Evolutionary conservation across 106 monocot species (phyloP).

Genomic region (Amphibolis antarctica): DNA sequence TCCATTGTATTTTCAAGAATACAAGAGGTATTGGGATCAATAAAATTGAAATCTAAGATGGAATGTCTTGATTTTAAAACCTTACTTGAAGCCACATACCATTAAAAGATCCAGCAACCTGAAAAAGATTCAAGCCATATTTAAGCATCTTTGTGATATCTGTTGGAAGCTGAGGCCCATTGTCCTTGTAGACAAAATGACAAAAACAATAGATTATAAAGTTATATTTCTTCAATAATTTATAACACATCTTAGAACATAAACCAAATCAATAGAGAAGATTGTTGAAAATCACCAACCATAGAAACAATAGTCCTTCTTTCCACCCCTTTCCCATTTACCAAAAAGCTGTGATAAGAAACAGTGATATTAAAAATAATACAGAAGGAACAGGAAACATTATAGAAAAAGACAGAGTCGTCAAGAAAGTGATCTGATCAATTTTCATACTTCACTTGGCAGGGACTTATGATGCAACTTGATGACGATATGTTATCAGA

Average conservation of each 20-base stretch:
- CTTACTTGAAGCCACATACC: no score
- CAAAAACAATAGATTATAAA: not conserved
- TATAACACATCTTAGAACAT: not conserved
- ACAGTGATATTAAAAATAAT: not conserved
- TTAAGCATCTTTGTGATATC: slow-evolving; percentile 92
- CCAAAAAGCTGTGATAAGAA: slow-evolving; percentile 40
- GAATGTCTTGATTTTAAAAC: no score
- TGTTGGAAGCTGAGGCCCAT: slow-evolving; percentile 79
- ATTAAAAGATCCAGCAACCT: slow-evolving; percentile 63
- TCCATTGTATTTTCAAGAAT: no score
- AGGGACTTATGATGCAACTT: slow-evolving; percentile 47
- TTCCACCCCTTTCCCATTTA: slow-evolving; percentile 84
- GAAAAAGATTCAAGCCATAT: slow-evolving; percentile 81
- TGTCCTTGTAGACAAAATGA: slow-evolving; percentile 53
- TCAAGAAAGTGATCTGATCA: no score
- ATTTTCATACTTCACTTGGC: slow-evolving; percentile 46
- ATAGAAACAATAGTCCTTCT: slow-evolving; percentile 50
- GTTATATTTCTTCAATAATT: not conserved
- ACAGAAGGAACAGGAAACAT: not conserved
- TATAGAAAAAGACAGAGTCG: slow-evolving; percentile 2
- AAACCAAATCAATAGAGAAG: not conserved
- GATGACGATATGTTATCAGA: slow-evolving; percentile 43
- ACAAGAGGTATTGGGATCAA: no score
- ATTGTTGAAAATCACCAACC: slow-evolving; percentile 15
- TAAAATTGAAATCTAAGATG: no score